Evolutionary conservation across 495 filamentous ascomycete species (phyloP).

Genomic region (Penicillium atrosanguineum): DNA sequence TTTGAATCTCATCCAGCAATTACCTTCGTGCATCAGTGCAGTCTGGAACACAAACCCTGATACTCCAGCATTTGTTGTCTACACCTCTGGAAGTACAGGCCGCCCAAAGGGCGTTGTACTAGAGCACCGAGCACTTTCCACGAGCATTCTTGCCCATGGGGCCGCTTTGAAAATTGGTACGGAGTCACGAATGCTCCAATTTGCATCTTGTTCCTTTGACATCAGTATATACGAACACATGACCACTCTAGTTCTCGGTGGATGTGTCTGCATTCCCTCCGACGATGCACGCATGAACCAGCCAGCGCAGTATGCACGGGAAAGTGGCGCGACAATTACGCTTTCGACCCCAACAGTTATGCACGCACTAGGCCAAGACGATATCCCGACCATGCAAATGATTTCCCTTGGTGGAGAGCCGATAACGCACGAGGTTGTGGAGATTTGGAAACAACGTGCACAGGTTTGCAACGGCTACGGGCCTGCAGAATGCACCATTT

Average conservation of each 20-base stretch:
- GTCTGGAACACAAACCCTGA: neutral
- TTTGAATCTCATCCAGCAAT: no score
- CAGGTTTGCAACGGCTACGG: no score
- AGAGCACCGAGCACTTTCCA: conserved; percentile 32
- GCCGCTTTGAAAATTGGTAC: neutral
- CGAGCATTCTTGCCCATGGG: conserved; percentile 3
- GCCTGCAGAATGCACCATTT: no score
- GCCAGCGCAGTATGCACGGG: no score
- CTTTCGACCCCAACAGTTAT: no score
- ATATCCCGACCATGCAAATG: no score
- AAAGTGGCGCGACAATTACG: no score
- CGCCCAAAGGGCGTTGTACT: conserved; percentile 44
- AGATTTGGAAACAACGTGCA: no score
- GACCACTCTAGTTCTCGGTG: conserved; percentile 43
- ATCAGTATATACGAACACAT: conserved; percentile 54
- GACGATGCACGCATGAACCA: conserved; percentile 31
- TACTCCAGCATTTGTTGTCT: conserved; percentile 18
- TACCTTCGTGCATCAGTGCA: no score
- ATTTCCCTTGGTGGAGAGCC: no score
- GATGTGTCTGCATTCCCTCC: conserved; percentile 37
- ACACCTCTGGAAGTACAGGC: conserved; percentile 42
- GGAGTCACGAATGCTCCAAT: conserved; percentile 50
- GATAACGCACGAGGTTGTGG: no score
- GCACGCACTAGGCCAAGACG: no score
- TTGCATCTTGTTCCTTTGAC: conserved; percentile 60